Evolutionary conservation across 208 protist species (phyloP), one percentile per base, ranked within the genome.

Genomic region (Trypanosoma lewisi): DNA sequence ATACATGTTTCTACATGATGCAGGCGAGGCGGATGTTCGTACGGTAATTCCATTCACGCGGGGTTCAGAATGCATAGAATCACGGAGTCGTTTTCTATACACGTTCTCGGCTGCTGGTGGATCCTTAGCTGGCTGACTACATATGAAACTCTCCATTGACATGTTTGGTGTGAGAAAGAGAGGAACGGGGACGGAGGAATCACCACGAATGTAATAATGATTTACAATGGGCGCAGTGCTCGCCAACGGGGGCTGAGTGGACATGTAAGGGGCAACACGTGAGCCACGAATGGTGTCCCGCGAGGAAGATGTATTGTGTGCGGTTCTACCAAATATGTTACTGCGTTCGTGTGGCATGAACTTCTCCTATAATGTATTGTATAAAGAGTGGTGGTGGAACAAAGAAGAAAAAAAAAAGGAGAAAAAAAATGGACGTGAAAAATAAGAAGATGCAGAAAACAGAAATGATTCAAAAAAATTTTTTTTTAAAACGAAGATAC

Each of bases 131-230:
- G 4, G 8, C 50, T 49, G 61, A 50, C 53, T 63, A 4, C 47
- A 47, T 5, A 33, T 23, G 17, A 70, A 8, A 27, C n/a, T 25
- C 34, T 70, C 64, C 31, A 70, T 39, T 6, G 64, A 54, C 4
- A 63, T 27, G 25, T 63, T 70, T 19, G 64, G 64, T 11, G 54
- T 63, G 11, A 61, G 7, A n/a, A 63, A 34, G 9, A 54, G 21
- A 11, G 63, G 51, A 42, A 61, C 7, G 2, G 64, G 47, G 2
- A 62, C 16, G 5, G 44, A 28, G 2, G 25, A 2, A 1, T 52
- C 48, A 30, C 48, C 55, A 11, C 30, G 21, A 6, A 70, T 23
- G 47, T 63, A 70, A 33, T 57, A 70, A 36, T 70, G 53, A 23
- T 61, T 21, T 1, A 70, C 55, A 49, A 70, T 37, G 2, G 64